Evolutionary conservation across 805 yeast genomes (phyloP), one percentile per base, ranked within the genome.

Genomic region (Pichia gijzeniarum): DNA sequence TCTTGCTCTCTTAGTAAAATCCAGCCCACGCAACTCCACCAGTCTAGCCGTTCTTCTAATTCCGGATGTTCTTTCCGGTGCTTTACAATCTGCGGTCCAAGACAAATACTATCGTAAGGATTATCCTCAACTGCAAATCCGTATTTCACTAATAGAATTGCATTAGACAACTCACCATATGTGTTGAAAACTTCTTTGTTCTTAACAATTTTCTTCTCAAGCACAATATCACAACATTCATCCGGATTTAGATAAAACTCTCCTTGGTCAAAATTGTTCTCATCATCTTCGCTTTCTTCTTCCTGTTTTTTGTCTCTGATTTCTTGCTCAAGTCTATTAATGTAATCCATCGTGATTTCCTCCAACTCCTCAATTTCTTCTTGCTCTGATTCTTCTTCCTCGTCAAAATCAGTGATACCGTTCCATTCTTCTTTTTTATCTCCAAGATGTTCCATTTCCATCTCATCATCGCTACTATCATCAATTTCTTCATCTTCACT

Each of bases 171-270:
- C 22, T 80, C 82, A 0, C 96, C 97, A 55, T 89, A 90, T 0
- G 93, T 80, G 63, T 87, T 89, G 68, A 80, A 85, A 13, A 91
- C 57, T 57, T 91, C 96, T 12, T 68, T 60, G 7, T 78, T 77
- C 30, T 64, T 58, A 1, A 55, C 41, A 0, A 85, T 76, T 1
- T 63, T 57, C 13, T 58, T 60, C 17, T 70, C 67, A 2, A 82
- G 56, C 0, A 76, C 70, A 13, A 89, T 77, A 54, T 88, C 96
- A 54, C 95, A 86, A 51, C 89, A 81, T 47, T 77, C 76, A 43
- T 72, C 73, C 1, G 75, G 67, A 40, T 54, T 53, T 4, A 59
- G 49, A 3, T 72, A 62, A 8, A 68, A 53, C 17, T 72, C 73
- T 1, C 55, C 62, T 28, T 51, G 59, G 27, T 53, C 60, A 27